Evolutionary conservation across 148 eudicot species (phyloP).

Genomic region (Beta vulgaris): DNA sequence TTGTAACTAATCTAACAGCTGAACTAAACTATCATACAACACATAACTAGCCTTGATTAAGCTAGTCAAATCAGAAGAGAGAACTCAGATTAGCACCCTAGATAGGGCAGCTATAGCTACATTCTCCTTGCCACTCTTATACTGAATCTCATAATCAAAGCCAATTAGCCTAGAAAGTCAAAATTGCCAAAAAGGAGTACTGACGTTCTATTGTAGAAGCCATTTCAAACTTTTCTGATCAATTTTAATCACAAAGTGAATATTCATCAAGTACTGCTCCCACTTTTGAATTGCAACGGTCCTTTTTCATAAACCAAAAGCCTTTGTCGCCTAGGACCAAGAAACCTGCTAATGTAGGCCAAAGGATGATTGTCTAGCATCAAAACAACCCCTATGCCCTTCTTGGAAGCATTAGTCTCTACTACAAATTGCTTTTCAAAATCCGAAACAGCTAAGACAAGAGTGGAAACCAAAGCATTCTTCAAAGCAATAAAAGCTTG

Average conservation of each 20-base stretch:
- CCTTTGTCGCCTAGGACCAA: background rate
- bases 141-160: background rate
- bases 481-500: background rate
- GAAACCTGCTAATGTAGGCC: background rate
- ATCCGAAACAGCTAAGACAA: background rate
- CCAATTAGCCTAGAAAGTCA: background rate
- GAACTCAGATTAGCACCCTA: background rate
- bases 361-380: background rate
- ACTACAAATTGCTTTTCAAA: background rate
- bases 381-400: background rate
- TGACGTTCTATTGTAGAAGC: background rate
- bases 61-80: no score
- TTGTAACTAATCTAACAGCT: no score
- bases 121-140: background rate
- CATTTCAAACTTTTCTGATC: background rate
- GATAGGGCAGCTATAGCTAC: background rate
- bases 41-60: no score
- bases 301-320: background rate
- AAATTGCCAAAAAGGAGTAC: background rate
- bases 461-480: background rate
- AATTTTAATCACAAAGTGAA: background rate
- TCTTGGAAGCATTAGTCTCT: background rate
- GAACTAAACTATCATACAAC: no score
- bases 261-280: no score
- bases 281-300: no score